Evolutionary conservation across 108 stramenopile species (phyloP).

Genomic region (Cyclotella atomus): DNA sequence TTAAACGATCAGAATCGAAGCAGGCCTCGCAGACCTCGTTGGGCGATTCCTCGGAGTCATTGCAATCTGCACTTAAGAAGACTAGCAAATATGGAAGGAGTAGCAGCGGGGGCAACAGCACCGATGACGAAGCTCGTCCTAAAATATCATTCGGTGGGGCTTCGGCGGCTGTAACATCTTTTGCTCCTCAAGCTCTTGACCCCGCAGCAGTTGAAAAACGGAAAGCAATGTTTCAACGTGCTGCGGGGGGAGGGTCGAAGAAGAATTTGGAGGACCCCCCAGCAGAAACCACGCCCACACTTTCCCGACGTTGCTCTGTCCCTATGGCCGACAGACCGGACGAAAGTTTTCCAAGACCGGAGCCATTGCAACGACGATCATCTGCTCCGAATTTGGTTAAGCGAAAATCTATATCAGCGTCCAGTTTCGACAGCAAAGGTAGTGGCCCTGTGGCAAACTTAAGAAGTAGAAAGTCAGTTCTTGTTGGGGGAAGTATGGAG

Average conservation of each 20-base stretch:
- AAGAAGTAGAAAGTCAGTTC: neutral
- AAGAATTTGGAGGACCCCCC: neutral
- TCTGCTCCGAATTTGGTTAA: neutral
- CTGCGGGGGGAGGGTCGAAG: neutral
- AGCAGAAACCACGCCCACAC: neutral
- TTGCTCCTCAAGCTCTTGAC: neutral
- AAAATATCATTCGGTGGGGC: neutral
- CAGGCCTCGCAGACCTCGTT: neutral
- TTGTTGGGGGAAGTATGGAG: neutral
- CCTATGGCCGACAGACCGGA: neutral
- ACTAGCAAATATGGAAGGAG: neutral
- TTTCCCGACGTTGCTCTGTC: neutral
- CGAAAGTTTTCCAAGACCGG: neutral
- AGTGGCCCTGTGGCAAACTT: neutral
- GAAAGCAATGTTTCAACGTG: slow-evolving; percentile 2
- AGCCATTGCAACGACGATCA: neutral
- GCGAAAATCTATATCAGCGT: neutral
- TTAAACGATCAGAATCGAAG: neutral
- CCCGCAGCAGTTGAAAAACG: neutral
- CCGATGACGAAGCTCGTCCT: neutral
- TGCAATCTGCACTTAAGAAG: neutral
- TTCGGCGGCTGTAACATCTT: neutral
- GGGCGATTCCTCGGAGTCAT: neutral
- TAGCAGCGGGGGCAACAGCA: neutral
- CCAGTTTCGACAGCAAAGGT: no score